Conservation (phyloP, 768 basidiomycete species). For the Hygrocybe punicea region DNA sequence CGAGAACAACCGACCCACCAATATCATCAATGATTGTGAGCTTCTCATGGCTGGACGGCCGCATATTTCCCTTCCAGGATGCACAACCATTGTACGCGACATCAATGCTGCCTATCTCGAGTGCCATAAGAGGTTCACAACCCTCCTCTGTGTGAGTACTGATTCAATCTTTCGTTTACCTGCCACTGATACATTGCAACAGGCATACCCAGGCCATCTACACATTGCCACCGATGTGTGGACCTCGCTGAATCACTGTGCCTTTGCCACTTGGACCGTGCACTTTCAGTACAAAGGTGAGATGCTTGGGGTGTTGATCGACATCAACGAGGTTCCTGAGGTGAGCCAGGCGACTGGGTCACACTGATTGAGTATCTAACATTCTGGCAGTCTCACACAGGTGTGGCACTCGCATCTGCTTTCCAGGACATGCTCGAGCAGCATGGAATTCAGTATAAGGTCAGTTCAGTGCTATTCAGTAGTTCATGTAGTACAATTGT, state of each 20-base stretch:
- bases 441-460: slow-evolving; percentile 24
- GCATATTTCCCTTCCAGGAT: slow-evolving; percentile 19
- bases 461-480: background rate
- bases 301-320: slow-evolving; percentile 22
- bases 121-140: slow-evolving; percentile 10
- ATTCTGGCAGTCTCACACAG: slow-evolving; percentile 23
- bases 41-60: slow-evolving; percentile 29
- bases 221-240: slow-evolving; percentile 34
- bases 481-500: background rate
- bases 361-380: background rate
- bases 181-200: slow-evolving; percentile 8
- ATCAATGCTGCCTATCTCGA: slow-evolving; percentile 16
- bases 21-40: slow-evolving; percentile 23
- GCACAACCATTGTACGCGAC: slow-evolving; percentile 19
- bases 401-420: slow-evolving; percentile 32
- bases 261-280: slow-evolving; percentile 26
- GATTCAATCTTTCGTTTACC: background rate
- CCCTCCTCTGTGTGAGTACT: slow-evolving; percentile 11
- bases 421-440: background rate
- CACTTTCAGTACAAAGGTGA: slow-evolving; percentile 24
- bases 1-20: slow-evolving; percentile 24
- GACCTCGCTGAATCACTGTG: slow-evolving; percentile 33
- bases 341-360: background rate
- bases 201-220: slow-evolving; percentile 25
- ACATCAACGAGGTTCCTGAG: slow-evolving; percentile 31